phyloP scores from a whole-genome alignment of 352 stramenopile species.

The Aphanomyces astaci region DNA sequence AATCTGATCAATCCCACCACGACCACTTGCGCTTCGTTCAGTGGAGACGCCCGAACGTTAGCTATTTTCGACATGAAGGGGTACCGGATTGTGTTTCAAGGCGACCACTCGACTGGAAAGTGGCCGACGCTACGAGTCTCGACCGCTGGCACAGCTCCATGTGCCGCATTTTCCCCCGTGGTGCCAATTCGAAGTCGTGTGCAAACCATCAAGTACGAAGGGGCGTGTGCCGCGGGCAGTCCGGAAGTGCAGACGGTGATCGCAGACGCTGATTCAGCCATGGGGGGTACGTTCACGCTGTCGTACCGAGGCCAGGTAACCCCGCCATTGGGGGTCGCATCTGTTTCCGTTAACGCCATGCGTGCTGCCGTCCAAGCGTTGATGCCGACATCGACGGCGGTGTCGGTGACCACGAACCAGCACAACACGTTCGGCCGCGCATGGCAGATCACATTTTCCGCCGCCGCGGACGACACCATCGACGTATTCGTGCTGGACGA shows the following conservation, averaged over 20 bases:
- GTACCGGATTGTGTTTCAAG: conserved; percentile 66
- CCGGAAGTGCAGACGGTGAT: conserved; percentile 60
- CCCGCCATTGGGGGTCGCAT: conserved; percentile 46
- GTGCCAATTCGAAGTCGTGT: conserved; percentile 45
- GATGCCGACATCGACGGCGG: conserved; percentile 36
- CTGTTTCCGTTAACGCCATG: conserved; percentile 74
- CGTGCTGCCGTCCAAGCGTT: conserved; percentile 84
- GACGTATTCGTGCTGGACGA: conserved; percentile 74
- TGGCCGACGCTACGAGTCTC: conserved; percentile 61
- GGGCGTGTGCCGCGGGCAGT: conserved; percentile 39
- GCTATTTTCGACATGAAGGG: conserved; percentile 61
- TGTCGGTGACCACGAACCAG: conserved; percentile 72
- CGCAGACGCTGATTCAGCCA: conserved; percentile 56
- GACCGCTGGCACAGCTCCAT: conserved; percentile 26
- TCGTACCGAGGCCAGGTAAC: conserved; percentile 82
- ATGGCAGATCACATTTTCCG: conserved; percentile 89
- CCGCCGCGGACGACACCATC: conserved; percentile 40
- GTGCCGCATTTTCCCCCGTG: conserved; percentile 33
- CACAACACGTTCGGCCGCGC: conserved; percentile 61
- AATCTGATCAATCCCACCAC: conserved; percentile 11
- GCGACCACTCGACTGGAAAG: conserved; percentile 50
- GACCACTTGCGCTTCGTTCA: conserved; percentile 36
- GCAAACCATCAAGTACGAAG: conserved; percentile 64
- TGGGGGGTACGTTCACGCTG: conserved; percentile 88
- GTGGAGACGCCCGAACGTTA: conserved; percentile 36